Evolutionary conservation across 1,284 basidiomycete genomes (phyloP).

Genomic region (Ganoderma resinaceum): DNA sequence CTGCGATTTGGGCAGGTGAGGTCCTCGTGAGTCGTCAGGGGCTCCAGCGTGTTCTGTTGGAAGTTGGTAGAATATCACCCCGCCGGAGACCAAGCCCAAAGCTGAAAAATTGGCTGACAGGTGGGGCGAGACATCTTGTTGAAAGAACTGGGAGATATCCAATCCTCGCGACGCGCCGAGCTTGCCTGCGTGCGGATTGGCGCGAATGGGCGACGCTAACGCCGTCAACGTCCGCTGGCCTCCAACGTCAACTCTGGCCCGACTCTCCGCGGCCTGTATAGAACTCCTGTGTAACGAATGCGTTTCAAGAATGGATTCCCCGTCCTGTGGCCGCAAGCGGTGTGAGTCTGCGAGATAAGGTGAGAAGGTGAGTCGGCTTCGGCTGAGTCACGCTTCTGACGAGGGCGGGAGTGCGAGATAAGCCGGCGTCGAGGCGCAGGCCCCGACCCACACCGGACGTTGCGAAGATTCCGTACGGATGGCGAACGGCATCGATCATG

Average conservation of each 20-base stretch:
- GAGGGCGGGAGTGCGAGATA: slow-evolving; percentile 23
- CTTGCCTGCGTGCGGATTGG: neutral
- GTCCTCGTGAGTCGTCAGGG: neutral
- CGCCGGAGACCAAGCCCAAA: neutral
- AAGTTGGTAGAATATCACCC: neutral
- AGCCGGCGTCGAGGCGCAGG: slow-evolving; percentile 11
- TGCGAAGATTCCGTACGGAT: neutral
- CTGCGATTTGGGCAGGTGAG: neutral
- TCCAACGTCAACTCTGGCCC: no score
- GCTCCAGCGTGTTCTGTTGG: neutral
- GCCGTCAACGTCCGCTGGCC: neutral
- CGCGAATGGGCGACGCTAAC: neutral
- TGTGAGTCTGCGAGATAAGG: slow-evolving; percentile 32
- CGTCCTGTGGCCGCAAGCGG: slow-evolving; percentile 22
- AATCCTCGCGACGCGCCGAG: neutral
- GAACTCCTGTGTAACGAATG: neutral
- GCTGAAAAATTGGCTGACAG: neutral
- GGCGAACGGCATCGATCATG: neutral
- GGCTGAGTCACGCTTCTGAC: slow-evolving; percentile 15
- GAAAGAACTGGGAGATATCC: neutral
- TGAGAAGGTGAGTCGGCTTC: slow-evolving; percentile 7
- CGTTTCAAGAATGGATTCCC: slow-evolving; percentile 11
- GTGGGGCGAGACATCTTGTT: neutral
- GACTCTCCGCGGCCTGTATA: neutral
- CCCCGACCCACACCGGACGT: slow-evolving; percentile 10